phyloP scores from a whole-genome alignment of 176 grass and related monocot genomes.

The Carex kokanica region DNA sequence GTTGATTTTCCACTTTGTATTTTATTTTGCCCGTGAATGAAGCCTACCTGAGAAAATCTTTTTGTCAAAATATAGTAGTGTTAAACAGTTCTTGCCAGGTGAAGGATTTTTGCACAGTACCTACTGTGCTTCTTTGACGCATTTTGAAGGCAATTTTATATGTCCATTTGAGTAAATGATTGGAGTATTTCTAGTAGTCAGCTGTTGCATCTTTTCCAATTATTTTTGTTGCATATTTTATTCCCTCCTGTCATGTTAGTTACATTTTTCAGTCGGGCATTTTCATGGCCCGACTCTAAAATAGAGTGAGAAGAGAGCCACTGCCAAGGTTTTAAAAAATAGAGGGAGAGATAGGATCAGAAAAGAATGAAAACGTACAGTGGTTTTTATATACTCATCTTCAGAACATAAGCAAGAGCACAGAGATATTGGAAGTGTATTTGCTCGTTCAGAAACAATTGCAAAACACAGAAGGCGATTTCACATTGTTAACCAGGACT shows the following conservation, averaged over 20 bases:
- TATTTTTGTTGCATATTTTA: not conserved
- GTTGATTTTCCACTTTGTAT: not conserved
- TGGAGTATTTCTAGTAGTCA: not conserved
- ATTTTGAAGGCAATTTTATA: not conserved
- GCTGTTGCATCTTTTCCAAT: not conserved
- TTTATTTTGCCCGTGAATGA: not conserved
- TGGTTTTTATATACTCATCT: not conserved
- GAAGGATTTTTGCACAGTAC: not conserved
- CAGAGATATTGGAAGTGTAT: not conserved
- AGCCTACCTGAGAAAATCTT: not conserved
- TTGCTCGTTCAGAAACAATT: not conserved
- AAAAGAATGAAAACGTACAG: not conserved
- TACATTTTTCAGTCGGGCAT: not conserved
- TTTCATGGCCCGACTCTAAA: not conserved
- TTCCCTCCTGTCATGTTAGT: not conserved
- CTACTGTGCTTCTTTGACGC: not conserved
- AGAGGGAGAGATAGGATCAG: not conserved
- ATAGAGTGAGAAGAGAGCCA: not conserved
- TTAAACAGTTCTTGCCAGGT: not conserved
- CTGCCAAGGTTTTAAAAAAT: not conserved
- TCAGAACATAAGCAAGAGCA: not conserved
- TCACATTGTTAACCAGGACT: not conserved
- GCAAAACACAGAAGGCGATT: too few relatives aligned
- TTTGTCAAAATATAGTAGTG: not conserved
- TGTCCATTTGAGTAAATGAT: not conserved